Evolutionary conservation across 441 rosid species (phyloP).

Genomic region (Erysimum cheiri): DNA sequence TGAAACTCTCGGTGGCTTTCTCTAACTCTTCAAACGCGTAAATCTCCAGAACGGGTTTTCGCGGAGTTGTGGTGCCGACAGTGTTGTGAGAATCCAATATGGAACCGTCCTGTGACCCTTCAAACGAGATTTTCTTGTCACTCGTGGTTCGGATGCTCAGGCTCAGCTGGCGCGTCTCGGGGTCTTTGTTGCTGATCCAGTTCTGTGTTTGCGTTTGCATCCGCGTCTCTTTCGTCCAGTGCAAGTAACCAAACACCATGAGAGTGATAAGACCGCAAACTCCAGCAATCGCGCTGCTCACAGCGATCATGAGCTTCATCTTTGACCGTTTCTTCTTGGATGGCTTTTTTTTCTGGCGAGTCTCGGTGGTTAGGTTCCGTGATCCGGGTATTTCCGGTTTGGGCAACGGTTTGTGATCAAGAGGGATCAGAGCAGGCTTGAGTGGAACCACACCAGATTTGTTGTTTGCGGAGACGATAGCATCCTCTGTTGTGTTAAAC

Average conservation of each 20-base stretch:
- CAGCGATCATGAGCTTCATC: slow-evolving; percentile 62
- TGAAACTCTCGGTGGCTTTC: slow-evolving; percentile 85
- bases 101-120: slow-evolving; percentile 63
- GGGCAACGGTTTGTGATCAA: slow-evolving; percentile 47
- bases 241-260: slow-evolving; percentile 49
- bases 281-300: slow-evolving; percentile 60
- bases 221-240: slow-evolving; percentile 41
- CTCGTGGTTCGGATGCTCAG: slow-evolving; percentile 81
- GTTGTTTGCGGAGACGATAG: slow-evolving; percentile 70
- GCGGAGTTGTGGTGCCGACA: slow-evolving; percentile 50
- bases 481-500: slow-evolving; percentile 68
- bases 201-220: slow-evolving; percentile 47
- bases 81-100: slow-evolving; percentile 52
- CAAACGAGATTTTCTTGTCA: slow-evolving; percentile 86
- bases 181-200: slow-evolving; percentile 51
- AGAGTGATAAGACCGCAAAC: slow-evolving; percentile 58
- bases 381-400: slow-evolving; percentile 49
- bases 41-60: slow-evolving; percentile 56
- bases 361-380: slow-evolving; percentile 37
- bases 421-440: slow-evolving; percentile 67
- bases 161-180: slow-evolving; percentile 75
- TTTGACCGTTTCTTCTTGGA: slow-evolving; percentile 58
- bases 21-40: slow-evolving; percentile 67
- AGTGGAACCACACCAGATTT: slow-evolving; percentile 48
- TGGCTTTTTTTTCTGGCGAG: slow-evolving; percentile 40